Percentiles rank a stretch among this genome's conserved stretches.
Evolutionary conservation across 352 stramenopile species (phyloP).

Genomic region (Phytophthora nicotianae): DNA sequence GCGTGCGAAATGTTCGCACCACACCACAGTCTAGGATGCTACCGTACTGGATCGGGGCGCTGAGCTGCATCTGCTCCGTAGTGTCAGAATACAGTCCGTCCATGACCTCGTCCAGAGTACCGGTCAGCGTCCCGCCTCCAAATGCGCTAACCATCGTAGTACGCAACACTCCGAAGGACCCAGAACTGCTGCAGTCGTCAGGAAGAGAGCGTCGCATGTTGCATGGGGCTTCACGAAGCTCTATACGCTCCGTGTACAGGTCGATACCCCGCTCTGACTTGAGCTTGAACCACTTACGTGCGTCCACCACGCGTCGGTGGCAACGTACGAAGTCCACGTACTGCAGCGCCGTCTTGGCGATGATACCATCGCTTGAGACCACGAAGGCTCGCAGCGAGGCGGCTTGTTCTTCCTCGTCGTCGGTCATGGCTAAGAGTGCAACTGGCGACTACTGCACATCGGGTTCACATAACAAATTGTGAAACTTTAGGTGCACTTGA

Average conservation of each 20-base stretch:
- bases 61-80: constrained; percentile 42
- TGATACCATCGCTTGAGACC: constrained; percentile 54
- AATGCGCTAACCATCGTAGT: constrained; percentile 62
- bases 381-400: constrained; percentile 47
- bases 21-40: constrained; percentile 52
- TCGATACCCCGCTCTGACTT: constrained; percentile 47
- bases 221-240: constrained; percentile 22
- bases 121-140: constrained; percentile 47
- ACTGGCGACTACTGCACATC: not conserved
- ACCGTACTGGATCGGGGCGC: constrained; percentile 59
- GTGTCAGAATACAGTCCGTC: constrained; percentile 53
- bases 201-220: constrained; percentile 18
- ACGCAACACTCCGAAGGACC: constrained; percentile 24
- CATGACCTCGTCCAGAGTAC: constrained; percentile 59
- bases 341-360: constrained; percentile 54
- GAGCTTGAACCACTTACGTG: constrained; percentile 46
- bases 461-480: constrained; percentile 4
- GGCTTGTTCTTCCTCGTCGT: constrained; percentile 15
- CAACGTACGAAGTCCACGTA: constrained; percentile 56
- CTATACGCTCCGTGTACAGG: constrained; percentile 61
- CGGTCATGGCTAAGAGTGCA: constrained; percentile 9
- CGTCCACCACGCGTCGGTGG: constrained; percentile 43
- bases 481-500: not conserved
- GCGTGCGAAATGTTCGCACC: constrained; percentile 48
- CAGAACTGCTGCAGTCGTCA: constrained; percentile 2